These are phyloP conservation scores for Globisporangium solare DNA, from an alignment of 352 stramenopile species.

Conservation along the genomic window DNA sequence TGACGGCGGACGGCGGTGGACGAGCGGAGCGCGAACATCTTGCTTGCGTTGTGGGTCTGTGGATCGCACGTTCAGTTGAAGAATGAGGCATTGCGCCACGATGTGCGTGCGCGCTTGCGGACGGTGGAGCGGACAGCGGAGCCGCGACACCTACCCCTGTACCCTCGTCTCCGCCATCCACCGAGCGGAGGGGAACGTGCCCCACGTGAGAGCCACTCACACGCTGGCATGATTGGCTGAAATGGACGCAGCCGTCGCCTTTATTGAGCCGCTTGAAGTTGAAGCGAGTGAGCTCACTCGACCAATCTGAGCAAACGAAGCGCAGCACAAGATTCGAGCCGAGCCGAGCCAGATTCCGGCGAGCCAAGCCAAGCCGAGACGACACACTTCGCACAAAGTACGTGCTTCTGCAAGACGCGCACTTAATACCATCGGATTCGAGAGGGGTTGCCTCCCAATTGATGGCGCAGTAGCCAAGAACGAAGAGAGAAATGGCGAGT, in stretches of 20 bases:
- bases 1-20: slow-evolving; percentile 19
- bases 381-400: background rate
- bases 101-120: too few species aligned
- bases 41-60: background rate
- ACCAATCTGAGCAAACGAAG: background rate
- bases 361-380: background rate
- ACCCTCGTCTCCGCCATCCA: background rate
- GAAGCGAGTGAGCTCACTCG: slow-evolving; percentile 1
- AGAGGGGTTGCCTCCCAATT: background rate
- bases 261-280: slow-evolving; percentile 1
- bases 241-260: background rate
- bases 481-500: background rate
- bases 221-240: background rate
- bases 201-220: background rate
- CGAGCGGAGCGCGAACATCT: slow-evolving; percentile 53
- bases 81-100: slow-evolving; percentile 12
- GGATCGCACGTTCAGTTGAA: slow-evolving; percentile 13
- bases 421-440: background rate
- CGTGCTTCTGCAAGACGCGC: too few species aligned
- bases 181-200: slow-evolving; percentile 1
- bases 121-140: background rate
- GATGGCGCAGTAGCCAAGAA: background rate
- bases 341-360: background rate
- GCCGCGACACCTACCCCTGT: background rate
- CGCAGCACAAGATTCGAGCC: background rate